Evolutionary conservation across 75 land plant genomes (phyloP), one percentile per base, ranked within the genome.

Genomic region (Selaginella tamariscina): DNA sequence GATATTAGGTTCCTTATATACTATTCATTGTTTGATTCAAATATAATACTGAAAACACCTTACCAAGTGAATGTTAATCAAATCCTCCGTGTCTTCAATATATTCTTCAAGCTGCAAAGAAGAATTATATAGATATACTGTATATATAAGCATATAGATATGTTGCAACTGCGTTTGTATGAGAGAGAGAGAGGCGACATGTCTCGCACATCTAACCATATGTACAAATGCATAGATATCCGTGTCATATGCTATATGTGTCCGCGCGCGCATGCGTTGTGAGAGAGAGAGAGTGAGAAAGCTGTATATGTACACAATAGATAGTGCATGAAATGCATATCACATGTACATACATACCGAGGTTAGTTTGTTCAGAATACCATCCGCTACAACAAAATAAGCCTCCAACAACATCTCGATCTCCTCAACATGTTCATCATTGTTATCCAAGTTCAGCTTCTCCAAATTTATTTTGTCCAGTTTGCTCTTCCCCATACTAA

Each of bases 31-130:
- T n/a, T 59, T 59, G 2, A 59, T 5, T 21, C 5, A 59, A 5
- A 39, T 15, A 39, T 39, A 5, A 9, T 2, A 5, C 5, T 5
- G 21, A 59, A 27, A 27, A 59, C 26, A 27, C 8, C 26, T 59
- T 59, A 59, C 62, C 26, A 59, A 59, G 23, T 59, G 5, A 59
- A 59, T 59, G 21, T 59, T 59, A 23, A 59, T 59, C 62, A 59
- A 23, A n/a, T 59, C 62, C 21, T 59, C 62, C 24, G 62, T 59
- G 26, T 59, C 62, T 8, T 39, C 62, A n/a, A 59, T 59, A 59
- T 59, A 59, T 26, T 59, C 62, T 26, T 59, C 62, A 8, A 59
- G 23, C 62, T 59, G 62, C 23, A 59, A 59, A n/a, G 21, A 49
- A 49, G 18, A 49, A 20, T 49, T 11, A 20, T 11, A 49, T 49